Base-by-base conservation (phyloP, 2,329 filamentous ascomycete species). In the Camptophora hylomeconis region DNA sequence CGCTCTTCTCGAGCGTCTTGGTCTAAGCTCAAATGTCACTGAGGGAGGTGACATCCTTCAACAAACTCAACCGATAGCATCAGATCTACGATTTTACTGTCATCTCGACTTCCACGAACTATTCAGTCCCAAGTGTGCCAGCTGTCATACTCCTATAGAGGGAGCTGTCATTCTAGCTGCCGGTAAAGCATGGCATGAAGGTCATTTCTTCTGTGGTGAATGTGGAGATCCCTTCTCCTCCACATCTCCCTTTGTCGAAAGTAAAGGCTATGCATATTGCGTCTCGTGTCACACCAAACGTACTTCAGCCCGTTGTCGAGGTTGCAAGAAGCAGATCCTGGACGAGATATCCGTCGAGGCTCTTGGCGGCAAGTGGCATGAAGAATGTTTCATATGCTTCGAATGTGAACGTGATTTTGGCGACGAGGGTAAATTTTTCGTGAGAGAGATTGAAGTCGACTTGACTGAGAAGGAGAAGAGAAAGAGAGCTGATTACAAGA, bases 131-230 rank as follows among this genome's bases (percentile, higher is more conserved):
- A 75, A 83, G 22, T 98, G 89, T 67, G 89, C 89, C 58, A 84
- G 81, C 53, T 98, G 89, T 69, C 84, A 80, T 53, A 98, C 89
- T 5, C 87, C 89, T 3, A 98, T 98, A 47, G 75, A 95, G 43
- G 86, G 86, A 22, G 86, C 95, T 56, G 83, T 95, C 42, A 76
- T 94, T 17, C 77, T 94, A 9, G 89, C 89, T 2, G 82, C 92
- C 32, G 89, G 89, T 1, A 72, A 77, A n/a, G 84, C 93, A 57
- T 98, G 83, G 81, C 89, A 98, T 53, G 80, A 81, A 30, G 89
- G 89, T 0, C 89, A 98, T 58, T 98, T 98, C 61, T 98, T 98
- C 68, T 98, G 89, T 50, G 89, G 89, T 22, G 84, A 98, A 63
- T 98, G 89, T 51, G 89, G 89, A 42, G 87, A 98, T 58, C 72